Percentiles rank a stretch among this genome's conserved stretches.
phyloP scores from a whole-genome alignment of 2,329 filamentous ascomycete genomes.

The Cladorrhinum sp. region DNA sequence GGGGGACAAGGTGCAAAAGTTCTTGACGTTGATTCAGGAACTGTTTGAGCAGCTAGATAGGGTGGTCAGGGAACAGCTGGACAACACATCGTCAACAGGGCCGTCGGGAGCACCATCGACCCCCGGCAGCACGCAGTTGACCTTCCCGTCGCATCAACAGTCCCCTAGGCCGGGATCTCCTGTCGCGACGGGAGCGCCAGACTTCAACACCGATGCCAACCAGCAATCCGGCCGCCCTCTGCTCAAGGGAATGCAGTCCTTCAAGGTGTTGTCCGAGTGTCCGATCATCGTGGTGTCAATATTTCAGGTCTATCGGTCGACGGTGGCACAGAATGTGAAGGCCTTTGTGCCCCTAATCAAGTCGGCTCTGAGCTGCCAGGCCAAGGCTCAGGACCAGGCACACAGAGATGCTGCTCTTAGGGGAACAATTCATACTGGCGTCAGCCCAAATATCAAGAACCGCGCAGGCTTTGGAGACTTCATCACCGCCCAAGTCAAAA shows the following conservation, averaged over 20 bases:
- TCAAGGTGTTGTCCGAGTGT: constrained; percentile 96
- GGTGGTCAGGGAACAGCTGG: constrained; percentile 92
- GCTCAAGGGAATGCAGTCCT: constrained; percentile 94
- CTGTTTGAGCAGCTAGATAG: constrained; percentile 94
- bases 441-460: constrained; percentile 91
- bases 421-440: constrained; percentile 83
- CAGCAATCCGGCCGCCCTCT: constrained; percentile 76
- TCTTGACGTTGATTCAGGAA: constrained; percentile 88
- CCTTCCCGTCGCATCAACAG: constrained; percentile 58
- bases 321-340: constrained; percentile 81
- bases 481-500: constrained; percentile 97
- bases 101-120: constrained; percentile 61
- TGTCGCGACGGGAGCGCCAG: constrained; percentile 68
- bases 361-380: constrained; percentile 80
- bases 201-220: constrained; percentile 76
- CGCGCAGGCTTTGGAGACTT: constrained; percentile 94
- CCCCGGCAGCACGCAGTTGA: constrained; percentile 61
- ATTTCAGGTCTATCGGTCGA: constrained; percentile 84
- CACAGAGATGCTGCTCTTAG: constrained; percentile 79
- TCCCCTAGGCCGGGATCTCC: constrained; percentile 89
- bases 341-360: constrained; percentile 93
- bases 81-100: constrained; percentile 61
- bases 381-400: constrained; percentile 87
- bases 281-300: constrained; percentile 98
- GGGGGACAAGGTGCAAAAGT: constrained; percentile 75